Evolutionary conservation across 306 rosid species (phyloP).

Genomic region (Malus fusca): DNA sequence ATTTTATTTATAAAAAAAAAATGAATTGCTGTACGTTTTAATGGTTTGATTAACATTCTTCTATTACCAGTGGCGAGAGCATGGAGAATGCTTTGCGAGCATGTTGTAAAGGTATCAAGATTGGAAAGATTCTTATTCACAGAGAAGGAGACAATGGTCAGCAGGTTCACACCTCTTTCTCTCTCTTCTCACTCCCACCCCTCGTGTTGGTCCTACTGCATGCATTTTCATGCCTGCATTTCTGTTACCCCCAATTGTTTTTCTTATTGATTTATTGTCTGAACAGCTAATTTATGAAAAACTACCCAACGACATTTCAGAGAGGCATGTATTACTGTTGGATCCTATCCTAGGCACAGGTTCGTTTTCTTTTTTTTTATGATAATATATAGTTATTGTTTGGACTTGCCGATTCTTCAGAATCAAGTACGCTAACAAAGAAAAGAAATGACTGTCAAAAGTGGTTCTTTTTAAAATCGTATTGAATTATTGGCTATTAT

Average conservation of each 20-base stretch:
- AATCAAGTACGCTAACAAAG: not conserved
- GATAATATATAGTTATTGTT: not conserved
- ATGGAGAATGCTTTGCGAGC: constrained; percentile 99
- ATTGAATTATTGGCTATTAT: not conserved
- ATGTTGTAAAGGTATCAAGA: constrained; percentile 98
- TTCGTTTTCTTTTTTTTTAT: constrained; percentile 29
- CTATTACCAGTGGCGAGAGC: constrained; percentile 76
- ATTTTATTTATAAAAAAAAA: not conserved
- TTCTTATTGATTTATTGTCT: constrained; percentile 16
- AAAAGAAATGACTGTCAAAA: not conserved
- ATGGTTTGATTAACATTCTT: constrained; percentile 10
- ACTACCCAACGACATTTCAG: constrained; percentile 85
- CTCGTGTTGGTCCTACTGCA: not conserved
- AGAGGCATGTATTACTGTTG: constrained; percentile 87
- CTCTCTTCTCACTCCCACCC: not conserved
- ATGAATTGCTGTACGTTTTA: not conserved
- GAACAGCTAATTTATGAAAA: constrained; percentile 91
- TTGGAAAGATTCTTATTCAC: constrained; percentile 97
- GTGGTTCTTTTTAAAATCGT: not conserved
- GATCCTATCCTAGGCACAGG: constrained; percentile 99
- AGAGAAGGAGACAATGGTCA: constrained; percentile 99
- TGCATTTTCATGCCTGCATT: not conserved
- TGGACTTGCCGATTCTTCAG: not conserved
- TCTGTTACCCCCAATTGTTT: not conserved
- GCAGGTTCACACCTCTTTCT: constrained; percentile 55